Percentiles rank a stretch among this genome's conserved stretches.
Evolutionary conservation across 495 filamentous ascomycete species (phyloP).

Genomic region (Penicillium odoratum): DNA sequence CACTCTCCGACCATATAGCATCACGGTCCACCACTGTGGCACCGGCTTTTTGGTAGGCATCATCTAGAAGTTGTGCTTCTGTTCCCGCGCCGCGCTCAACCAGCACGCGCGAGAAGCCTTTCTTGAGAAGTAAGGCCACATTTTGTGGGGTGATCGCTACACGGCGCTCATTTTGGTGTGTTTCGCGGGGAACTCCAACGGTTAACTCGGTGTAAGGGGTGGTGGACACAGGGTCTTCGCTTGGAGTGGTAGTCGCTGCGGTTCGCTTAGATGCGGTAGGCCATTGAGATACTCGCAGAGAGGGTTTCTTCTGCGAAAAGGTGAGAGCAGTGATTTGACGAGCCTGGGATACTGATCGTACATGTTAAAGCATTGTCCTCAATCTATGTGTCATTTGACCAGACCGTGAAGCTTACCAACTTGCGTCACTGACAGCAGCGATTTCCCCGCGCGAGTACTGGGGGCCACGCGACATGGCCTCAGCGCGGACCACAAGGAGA

Average conservation of each 20-base stretch:
- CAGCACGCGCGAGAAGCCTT: constrained; percentile 71
- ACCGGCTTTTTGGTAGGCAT: constrained; percentile 69
- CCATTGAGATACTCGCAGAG: constrained; percentile 17
- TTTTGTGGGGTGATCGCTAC: constrained; percentile 81
- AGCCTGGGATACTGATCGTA: constrained; percentile 17
- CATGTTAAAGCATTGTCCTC: not conserved
- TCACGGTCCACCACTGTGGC: constrained; percentile 66
- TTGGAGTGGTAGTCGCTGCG: constrained; percentile 25
- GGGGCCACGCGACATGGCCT: constrained; percentile 33
- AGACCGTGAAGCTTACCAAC: constrained; percentile 24
- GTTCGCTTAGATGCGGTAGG: constrained; percentile 22
- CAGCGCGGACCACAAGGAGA: constrained; percentile 34
- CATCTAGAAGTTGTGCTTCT: constrained; percentile 68
- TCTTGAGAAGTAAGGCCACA: constrained; percentile 72
- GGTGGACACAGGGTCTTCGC: constrained; percentile 54
- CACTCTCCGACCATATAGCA: constrained; percentile 63
- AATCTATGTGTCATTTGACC: not conserved
- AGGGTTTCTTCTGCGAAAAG: constrained; percentile 10
- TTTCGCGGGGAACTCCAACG: constrained; percentile 72
- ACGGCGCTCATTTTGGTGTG: constrained; percentile 67
- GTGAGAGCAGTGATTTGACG: constrained; percentile 13
- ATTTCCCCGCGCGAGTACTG: constrained; percentile 30
- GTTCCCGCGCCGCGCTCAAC: constrained; percentile 75
- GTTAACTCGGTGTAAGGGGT: constrained; percentile 66
- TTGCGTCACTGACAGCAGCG: constrained; percentile 14